Evolutionary conservation across 495 filamentous ascomycete genomes (phyloP).

Genomic region (Hyphodiscus hymeniophilus): DNA sequence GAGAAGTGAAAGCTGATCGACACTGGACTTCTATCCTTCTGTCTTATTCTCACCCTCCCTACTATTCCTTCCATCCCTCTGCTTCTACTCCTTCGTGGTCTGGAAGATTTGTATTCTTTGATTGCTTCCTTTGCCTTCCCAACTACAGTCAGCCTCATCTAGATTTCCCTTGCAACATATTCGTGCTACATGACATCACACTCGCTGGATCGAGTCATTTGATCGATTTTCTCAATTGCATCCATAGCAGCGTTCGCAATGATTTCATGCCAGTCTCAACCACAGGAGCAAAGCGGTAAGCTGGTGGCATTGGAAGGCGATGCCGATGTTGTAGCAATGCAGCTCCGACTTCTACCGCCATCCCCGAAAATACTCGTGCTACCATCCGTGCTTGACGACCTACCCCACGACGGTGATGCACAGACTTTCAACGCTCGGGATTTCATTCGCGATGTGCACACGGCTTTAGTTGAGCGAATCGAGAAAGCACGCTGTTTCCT

Average conservation of each 20-base stretch:
- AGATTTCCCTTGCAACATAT: background rate
- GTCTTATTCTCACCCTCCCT: background rate
- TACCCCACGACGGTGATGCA: conserved; percentile 11
- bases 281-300: conserved; percentile 25
- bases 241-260: background rate
- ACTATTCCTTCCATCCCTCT: background rate
- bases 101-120: background rate
- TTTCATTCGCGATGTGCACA: conserved; percentile 34
- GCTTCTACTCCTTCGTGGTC: background rate
- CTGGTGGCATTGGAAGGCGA: conserved; percentile 45
- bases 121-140: background rate
- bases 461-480: conserved; percentile 30
- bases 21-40: background rate
- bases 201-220: conserved; percentile 9
- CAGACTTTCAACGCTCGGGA: conserved; percentile 27
- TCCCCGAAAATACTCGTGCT: conserved; percentile 41
- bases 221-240: background rate
- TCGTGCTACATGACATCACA: background rate
- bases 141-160: background rate
- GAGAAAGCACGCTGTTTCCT: conserved; percentile 38
- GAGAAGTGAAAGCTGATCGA: background rate
- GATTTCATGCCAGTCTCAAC: background rate
- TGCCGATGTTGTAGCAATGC: conserved; percentile 37
- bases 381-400: conserved; percentile 33
- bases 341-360: conserved; percentile 40